Base-by-base conservation (phyloP, 192 early-diverging fungal genomes). In the Pilobolus umbonatus region DNA sequence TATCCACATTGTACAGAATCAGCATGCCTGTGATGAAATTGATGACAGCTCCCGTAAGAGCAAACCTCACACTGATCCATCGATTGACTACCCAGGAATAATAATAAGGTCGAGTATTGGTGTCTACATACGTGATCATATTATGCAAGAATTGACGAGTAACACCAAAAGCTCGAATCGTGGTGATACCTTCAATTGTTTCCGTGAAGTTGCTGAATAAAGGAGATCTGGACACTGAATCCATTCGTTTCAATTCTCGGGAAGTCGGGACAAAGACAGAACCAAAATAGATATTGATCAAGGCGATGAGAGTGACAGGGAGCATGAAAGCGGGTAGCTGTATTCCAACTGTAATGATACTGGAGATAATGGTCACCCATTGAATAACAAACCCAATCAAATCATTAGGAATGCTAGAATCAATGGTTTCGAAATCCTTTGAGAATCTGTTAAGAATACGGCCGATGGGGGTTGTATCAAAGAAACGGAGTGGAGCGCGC, bases 201-300 rank as follows among this genome's bases (percentile, higher is more conserved):
- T 88, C 84, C 29, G 78, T 79, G 48, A 84, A 85, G 35, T 76
- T 80, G 15, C 88, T 82, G 61, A 85, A 92, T n/a, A 95, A 72
- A 9, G 92, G 92, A 9, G 80, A 75, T 62, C 82, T 74, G 2
- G 83, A 72, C 4, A 85, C 76, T 0, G 88, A 86, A 65, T 92
- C 91, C 32, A 97, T 71, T 17, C 95, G 82, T 80, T 96, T 95
- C 61, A 97, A 78, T 75, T 97, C 95, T 46, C 95, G 81, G 1
- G 90, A 87, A 0, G 85, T 75, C 12, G 76, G 76, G 22, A 94
- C 66, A 61, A 92, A 96, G 28, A 81, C 78, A 2, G 47, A 31
- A 12, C 75, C 74, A 15, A 86, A 38, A 5, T 26, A 36, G 2
- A 51, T 2, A 36, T 55, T 61, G 28, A 52, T 7, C 0, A 31